phyloP scores from a whole-genome alignment of 2,329 filamentous ascomycete species.

The Colletotrichum cereale region DNA sequence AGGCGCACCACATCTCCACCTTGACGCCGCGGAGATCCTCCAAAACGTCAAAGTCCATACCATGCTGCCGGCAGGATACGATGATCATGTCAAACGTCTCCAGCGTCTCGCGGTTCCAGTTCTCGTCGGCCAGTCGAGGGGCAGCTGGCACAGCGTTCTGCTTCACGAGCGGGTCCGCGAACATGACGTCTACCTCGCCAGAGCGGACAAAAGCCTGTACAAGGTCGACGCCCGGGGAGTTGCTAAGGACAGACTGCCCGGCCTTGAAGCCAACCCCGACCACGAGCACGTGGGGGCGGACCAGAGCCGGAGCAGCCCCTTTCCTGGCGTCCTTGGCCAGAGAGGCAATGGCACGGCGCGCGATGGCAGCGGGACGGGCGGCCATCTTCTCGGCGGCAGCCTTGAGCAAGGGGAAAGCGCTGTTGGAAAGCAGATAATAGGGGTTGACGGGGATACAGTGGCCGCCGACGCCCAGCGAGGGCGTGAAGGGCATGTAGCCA shows the following conservation, averaged over 20 bases:
- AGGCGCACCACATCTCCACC: slow-evolving; percentile 44
- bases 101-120: slow-evolving; percentile 45
- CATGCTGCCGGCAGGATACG: slow-evolving; percentile 47
- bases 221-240: slow-evolving; percentile 49
- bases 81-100: slow-evolving; percentile 49
- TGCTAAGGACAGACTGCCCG: slow-evolving; percentile 50
- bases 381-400: slow-evolving; percentile 51
- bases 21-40: slow-evolving; percentile 41
- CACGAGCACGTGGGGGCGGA: slow-evolving; percentile 46
- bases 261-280: slow-evolving; percentile 53
- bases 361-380: slow-evolving; percentile 48
- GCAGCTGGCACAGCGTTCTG: slow-evolving; percentile 47
- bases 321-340: background rate
- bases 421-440: slow-evolving; percentile 55
- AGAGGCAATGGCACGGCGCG: slow-evolving; percentile 34
- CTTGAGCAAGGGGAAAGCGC: slow-evolving; percentile 52
- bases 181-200: slow-evolving; percentile 47
- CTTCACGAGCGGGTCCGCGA: slow-evolving; percentile 48
- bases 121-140: slow-evolving; percentile 45
- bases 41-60: slow-evolving; percentile 46
- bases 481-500: slow-evolving; percentile 54
- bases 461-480: slow-evolving; percentile 56
- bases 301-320: slow-evolving; percentile 1
- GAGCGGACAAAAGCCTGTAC: slow-evolving; percentile 42
- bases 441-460: slow-evolving; percentile 61